Base-by-base conservation (phyloP, 2,329 filamentous ascomycete genomes). In the Helotiales sp. region DNA sequence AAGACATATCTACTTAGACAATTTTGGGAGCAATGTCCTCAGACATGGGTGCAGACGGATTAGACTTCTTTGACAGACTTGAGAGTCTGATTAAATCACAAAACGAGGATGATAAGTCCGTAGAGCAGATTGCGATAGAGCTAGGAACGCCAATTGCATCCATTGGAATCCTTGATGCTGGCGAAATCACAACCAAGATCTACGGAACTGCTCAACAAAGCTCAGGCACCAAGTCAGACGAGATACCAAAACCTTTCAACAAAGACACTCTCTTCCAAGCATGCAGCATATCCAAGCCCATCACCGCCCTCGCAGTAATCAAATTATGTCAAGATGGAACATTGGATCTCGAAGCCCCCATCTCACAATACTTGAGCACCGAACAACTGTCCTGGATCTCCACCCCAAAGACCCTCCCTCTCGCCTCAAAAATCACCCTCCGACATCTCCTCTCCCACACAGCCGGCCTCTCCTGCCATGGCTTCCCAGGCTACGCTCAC, bases 201-300 rank as follows among this genome's bases (percentile, higher is more conserved):
- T 32, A 58, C 10, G 61, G 61, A 34, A 32, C 34, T 7, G 13
- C 47, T 4, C 28, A 32, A 17, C 7, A 50, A 20, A 8, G 22
- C 20, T 4, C 8, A 13, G 28, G 22, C 7, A 6, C 60, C 15
- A 1, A 32, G 15, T 28, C 52, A 3, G 10, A 32, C 3, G 22
- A 13, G 13, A 17, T 30, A 5, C 30, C 15, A 0, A 43, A 15
- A 7, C 34, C 1, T 6, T 50, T 55, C 10, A 15, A 58, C 40
- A 58, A 58, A 34, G 61, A 70, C 40, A 66, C 64, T 10, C 37
- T 66, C 2, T 69, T 69, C 50, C 67, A 69, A 43, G 64, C 67
- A 32, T 55, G 47, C 28, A 66, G 64, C 20, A 69, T 69, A 8
- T 69, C 67, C 11, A 69, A 69, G 47, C 55, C 67, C 1, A 58